Percentiles rank a stretch among this genome's conserved stretches.
Conservation (phyloP, 1,139 yeast species). For the Spencermartinsiella ligniputridi region DNA sequence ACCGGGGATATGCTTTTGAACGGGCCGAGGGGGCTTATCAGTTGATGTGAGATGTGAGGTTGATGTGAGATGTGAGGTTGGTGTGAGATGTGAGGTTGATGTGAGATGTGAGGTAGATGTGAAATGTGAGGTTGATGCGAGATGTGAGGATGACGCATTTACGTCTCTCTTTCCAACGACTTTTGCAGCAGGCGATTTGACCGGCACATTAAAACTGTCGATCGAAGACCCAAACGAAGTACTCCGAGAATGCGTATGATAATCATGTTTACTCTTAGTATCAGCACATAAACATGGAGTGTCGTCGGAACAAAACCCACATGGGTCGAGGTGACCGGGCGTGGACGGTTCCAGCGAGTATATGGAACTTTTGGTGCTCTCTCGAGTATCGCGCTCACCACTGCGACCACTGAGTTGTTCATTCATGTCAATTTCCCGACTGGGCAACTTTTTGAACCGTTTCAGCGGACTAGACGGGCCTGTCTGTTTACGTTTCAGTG, state of each 20-base stretch:
- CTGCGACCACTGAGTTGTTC: background rate
- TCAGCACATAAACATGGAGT: slow-evolving; percentile 90
- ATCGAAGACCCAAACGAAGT: background rate
- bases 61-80: background rate
- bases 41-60: background rate
- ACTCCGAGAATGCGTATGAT: background rate
- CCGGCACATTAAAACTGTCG: slow-evolving; percentile 22
- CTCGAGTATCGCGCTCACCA: slow-evolving; percentile 1
- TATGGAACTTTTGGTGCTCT: background rate
- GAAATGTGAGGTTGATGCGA: background rate
- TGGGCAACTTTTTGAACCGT: slow-evolving; percentile 12
- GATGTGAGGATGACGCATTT: background rate
- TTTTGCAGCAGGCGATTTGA: background rate
- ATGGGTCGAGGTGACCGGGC: slow-evolving; percentile 47
- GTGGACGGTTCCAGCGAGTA: slow-evolving; percentile 5
- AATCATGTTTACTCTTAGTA: slow-evolving; percentile 36
- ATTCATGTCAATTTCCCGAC: slow-evolving; percentile 8
- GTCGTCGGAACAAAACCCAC: slow-evolving; percentile 89
- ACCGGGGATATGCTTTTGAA: slow-evolving; percentile 45
- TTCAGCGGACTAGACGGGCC: slow-evolving; percentile 5
- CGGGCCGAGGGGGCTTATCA: background rate
- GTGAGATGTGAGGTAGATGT: background rate
- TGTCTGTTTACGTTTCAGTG: slow-evolving; percentile 16
- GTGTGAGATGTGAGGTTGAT: background rate
- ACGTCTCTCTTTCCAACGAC: background rate